Conservation (phyloP, 2,329 filamentous ascomycete species). For the Albifimbria verrucaria region DNA sequence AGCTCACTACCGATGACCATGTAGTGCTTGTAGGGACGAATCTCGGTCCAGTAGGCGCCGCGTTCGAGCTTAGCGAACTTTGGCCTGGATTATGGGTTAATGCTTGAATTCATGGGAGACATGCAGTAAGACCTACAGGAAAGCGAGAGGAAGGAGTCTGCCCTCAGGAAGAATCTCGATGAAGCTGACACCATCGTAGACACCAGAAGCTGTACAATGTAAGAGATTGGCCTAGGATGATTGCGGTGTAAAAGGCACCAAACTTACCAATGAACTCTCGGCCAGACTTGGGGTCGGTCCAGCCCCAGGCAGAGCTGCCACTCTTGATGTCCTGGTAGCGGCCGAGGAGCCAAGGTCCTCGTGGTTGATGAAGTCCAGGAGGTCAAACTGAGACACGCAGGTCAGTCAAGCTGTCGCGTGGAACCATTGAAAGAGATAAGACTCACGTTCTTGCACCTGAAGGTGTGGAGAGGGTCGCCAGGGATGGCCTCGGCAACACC, state of each 20-base stretch:
- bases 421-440: background rate
- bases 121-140: background rate
- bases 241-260: background rate
- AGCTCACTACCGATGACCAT: slow-evolving; percentile 42
- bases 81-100: slow-evolving; percentile 22
- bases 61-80: slow-evolving; percentile 43
- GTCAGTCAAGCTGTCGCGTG: background rate
- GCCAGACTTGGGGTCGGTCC: slow-evolving; percentile 40
- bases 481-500: slow-evolving; percentile 41
- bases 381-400: slow-evolving; percentile 23
- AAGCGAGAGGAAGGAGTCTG: background rate
- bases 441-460: slow-evolving; percentile 42
- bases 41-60: slow-evolving; percentile 37
- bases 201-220: slow-evolving; percentile 32
- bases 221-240: too few species aligned
- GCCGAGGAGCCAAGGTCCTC: slow-evolving; percentile 40
- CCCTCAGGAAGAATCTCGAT: slow-evolving; percentile 34
- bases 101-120: background rate
- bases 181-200: slow-evolving; percentile 47
- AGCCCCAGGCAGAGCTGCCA: slow-evolving; percentile 41
- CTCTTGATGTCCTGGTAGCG: slow-evolving; percentile 27
- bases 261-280: slow-evolving; percentile 38
- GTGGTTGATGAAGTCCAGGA: slow-evolving; percentile 55
- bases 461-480: slow-evolving; percentile 46
- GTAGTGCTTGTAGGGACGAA: slow-evolving; percentile 35